A percentile compares a stretch with the other conserved stretches of the same genome.
Conservation (phyloP, 169 alveolate genomes). For the Babesia divergens region DNA sequence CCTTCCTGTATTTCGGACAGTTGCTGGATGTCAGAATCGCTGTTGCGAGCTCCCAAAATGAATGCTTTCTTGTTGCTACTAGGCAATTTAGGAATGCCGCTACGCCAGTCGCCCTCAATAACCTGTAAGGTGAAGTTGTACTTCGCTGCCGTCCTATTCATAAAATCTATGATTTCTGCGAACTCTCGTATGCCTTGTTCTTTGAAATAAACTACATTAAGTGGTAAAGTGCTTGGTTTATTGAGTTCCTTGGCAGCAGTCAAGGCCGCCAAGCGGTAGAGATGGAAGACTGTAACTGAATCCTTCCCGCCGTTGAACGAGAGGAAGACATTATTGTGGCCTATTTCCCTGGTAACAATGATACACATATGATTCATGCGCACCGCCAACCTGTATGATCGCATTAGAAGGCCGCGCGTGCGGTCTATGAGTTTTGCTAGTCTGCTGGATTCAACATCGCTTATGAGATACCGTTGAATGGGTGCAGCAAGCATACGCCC, state of each 20-base stretch:
- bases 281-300: slow-evolving; percentile 70
- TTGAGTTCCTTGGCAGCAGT: slow-evolving; percentile 16
- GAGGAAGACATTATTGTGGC: slow-evolving; percentile 66
- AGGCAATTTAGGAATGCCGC: slow-evolving; percentile 33
- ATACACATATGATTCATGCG: not conserved
- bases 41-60: slow-evolving; percentile 36
- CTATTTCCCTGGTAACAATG: slow-evolving; percentile 33
- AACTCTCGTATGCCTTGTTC: slow-evolving; percentile 20
- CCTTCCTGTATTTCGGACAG: slow-evolving; percentile 26
- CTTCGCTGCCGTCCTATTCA: not conserved
- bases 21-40: slow-evolving; percentile 8
- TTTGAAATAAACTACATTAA: slow-evolving; percentile 39
- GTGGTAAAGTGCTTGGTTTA: slow-evolving; percentile 1
- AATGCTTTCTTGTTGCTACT: slow-evolving; percentile 3
- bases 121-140: slow-evolving; percentile 28
- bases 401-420: not conserved
- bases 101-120: slow-evolving; percentile 27
- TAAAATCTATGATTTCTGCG: slow-evolving; percentile 36
- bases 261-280: slow-evolving; percentile 67
- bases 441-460: not conserved
- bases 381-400: slow-evolving; percentile 15
- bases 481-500: slow-evolving; percentile 17
- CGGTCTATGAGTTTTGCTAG: slow-evolving; percentile 9
- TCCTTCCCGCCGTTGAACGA: slow-evolving; percentile 81
- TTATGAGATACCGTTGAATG: slow-evolving; percentile 4